Conservation (phyloP, 2,329 filamentous ascomycete genomes). For the Venturia carpophila region DNA sequence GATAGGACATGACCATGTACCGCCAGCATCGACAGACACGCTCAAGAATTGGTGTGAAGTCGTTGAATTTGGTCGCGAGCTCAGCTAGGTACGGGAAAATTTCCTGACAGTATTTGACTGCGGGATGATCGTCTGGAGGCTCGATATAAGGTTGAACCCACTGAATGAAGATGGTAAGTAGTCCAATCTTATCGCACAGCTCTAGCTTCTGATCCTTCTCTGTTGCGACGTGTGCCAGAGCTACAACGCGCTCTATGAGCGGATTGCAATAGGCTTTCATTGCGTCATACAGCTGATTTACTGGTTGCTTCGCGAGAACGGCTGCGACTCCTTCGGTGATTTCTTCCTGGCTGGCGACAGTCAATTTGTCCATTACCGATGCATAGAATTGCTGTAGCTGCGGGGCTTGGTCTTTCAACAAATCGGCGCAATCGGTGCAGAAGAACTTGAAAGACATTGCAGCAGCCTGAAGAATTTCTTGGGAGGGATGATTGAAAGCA, state of each 20-base stretch:
- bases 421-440: constrained; percentile 85
- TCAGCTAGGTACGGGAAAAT: constrained; percentile 81
- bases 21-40: constrained; percentile 92
- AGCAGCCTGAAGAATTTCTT: constrained; percentile 84
- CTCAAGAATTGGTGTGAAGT: constrained; percentile 83
- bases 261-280: constrained; percentile 93
- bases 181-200: constrained; percentile 83
- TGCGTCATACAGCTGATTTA: constrained; percentile 70
- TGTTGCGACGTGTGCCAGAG: constrained; percentile 75
- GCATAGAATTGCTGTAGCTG: constrained; percentile 92
- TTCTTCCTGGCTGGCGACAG: constrained; percentile 83
- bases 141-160: constrained; percentile 66
- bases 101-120: constrained; percentile 93
- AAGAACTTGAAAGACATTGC: constrained; percentile 96
- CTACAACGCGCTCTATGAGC: constrained; percentile 75
- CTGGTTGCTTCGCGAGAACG: constrained; percentile 79
- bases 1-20: constrained; percentile 93
- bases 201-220: constrained; percentile 77
- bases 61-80: constrained; percentile 79
- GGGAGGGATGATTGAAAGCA: constrained; percentile 80
- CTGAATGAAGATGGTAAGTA: constrained; percentile 87
- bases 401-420: constrained; percentile 73
- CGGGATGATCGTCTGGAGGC: constrained; percentile 69
- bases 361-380: constrained; percentile 77
- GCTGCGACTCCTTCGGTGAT: constrained; percentile 91